Base-by-base conservation (phyloP, 2,329 filamentous ascomycete species). In the Corinectria fuckeliana region DNA sequence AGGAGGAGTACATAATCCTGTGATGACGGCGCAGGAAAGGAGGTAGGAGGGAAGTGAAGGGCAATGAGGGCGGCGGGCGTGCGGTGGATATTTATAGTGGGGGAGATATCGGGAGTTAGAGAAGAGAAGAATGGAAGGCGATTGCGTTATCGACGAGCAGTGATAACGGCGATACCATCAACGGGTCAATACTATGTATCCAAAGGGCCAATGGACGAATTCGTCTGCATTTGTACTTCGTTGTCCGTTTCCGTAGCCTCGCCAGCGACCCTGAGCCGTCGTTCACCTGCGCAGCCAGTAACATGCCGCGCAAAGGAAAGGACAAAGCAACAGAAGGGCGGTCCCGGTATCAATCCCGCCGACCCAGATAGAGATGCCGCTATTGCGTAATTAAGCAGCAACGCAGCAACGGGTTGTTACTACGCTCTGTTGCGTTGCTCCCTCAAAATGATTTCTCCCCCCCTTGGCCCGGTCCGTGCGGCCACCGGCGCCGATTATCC, bases 401-500 rank as follows among this genome's bases (percentile, higher is more conserved):
- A 18, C 20, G n/a, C 14, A 16, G 26, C 10, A 5, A 23, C 14
- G 21, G 4, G 26, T 28, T n/a, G 41, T 11, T 18, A 10, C 1
- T 14, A 5, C 16, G 50, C 14, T 25, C 20, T 23, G 36, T 6
- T 39, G 25, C 51, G 50, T 26, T 42, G 16, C 44, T 32, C 21
- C 14, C 42, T 11, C 30, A 14, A n/a, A n/a, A n/a, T n/a, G 11
- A 23, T 34, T 25, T 9, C 10, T 16, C 32, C 18, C 10, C 68
- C 68, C 68, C 60, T 70, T 71, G 60, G 63, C 59, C 68, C 68
- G 68, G 68, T 71, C 68, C 64, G 68, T 71, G 68, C 68, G 18
- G 56, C 44, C 49, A 36, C 45, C 65, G 68, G 68, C 68, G 66
- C 66, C 62, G 65, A 68, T 70, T 71, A 72, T 71, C 69, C 69